A percentile compares a stretch with the other conserved stretches of the same genome.
These are phyloP conservation scores for Aurinia saxatilis DNA, from an alignment of 345 rosid species.

Conservation along the genomic window DNA sequence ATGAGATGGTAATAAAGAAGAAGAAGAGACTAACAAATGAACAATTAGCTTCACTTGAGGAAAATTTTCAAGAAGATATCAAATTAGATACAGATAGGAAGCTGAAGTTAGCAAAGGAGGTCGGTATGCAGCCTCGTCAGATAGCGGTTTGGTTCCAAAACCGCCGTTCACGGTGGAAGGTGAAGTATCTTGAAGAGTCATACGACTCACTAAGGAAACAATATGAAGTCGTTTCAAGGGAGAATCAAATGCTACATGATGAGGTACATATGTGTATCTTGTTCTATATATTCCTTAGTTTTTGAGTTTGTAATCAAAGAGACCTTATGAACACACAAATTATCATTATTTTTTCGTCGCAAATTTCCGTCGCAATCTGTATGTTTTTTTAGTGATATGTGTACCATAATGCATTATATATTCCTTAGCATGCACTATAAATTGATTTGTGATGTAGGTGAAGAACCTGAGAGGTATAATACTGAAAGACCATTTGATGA, in stretches of 20 bases:
- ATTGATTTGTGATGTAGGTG: slow-evolving; percentile 8
- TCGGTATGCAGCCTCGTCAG: slow-evolving; percentile 75
- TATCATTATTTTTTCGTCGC: no score
- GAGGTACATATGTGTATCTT: slow-evolving; percentile 32
- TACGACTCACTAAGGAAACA: slow-evolving; percentile 58
- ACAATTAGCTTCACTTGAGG: slow-evolving; percentile 59
- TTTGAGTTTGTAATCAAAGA: no score
- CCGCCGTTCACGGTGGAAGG: slow-evolving; percentile 68
- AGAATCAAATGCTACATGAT: slow-evolving; percentile 61
- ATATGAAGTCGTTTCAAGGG: slow-evolving; percentile 44
- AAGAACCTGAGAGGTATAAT: not conserved
- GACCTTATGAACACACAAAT: no score
- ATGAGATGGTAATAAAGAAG: slow-evolving; percentile 44
- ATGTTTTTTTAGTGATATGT: no score
- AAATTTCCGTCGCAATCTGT: no score
- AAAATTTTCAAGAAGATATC: slow-evolving; percentile 64
- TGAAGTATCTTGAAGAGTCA: slow-evolving; percentile 14
- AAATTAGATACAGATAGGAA: slow-evolving; percentile 69
- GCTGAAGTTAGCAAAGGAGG: slow-evolving; percentile 60
- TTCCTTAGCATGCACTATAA: no score
- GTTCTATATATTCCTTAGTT: no score
- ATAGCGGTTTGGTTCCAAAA: slow-evolving; percentile 82
- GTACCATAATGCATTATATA: no score
- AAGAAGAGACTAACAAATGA: slow-evolving; percentile 43
- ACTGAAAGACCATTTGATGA: not conserved